These are phyloP conservation scores for Kodamaea sp. DNA, from an alignment of 1,139 yeast genomes.

Conservation along the genomic window DNA sequence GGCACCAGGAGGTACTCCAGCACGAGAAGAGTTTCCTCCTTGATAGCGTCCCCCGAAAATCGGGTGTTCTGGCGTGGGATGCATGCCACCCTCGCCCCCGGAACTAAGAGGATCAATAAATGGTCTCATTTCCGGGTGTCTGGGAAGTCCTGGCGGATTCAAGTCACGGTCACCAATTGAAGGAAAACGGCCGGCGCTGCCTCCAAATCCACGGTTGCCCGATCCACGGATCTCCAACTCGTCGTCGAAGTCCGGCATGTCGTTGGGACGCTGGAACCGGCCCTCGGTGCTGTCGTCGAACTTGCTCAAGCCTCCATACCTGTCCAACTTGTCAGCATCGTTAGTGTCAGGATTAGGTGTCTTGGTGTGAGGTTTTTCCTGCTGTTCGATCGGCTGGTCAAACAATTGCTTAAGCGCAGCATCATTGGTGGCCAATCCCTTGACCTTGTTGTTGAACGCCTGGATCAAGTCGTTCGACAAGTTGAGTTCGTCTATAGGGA, in stretches of 20 bases:
- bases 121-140: slow-evolving; percentile 44
- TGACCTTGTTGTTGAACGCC: slow-evolving; percentile 20
- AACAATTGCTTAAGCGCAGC: slow-evolving; percentile 10
- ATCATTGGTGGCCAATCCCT: slow-evolving; percentile 6
- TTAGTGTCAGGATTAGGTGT: slow-evolving; percentile 8
- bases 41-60: slow-evolving; percentile 36
- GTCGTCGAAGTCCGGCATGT: slow-evolving; percentile 32
- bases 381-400: slow-evolving; percentile 2
- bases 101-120: slow-evolving; percentile 34
- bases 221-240: slow-evolving; percentile 22
- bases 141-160: slow-evolving; percentile 49
- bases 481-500: slow-evolving; percentile 29
- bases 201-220: slow-evolving; percentile 2
- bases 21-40: slow-evolving; percentile 24
- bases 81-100: slow-evolving; percentile 52
- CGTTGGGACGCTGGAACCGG: slow-evolving; percentile 17
- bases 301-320: neutral
- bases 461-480: slow-evolving; percentile 26
- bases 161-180: slow-evolving; percentile 53
- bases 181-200: slow-evolving; percentile 20
- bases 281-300: neutral
- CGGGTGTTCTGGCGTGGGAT: slow-evolving; percentile 53
- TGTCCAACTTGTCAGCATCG: slow-evolving; percentile 10
- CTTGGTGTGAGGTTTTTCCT: slow-evolving; percentile 2
- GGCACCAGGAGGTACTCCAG: slow-evolving; percentile 52